Evolutionary conservation across 164 flowering plant species (phyloP), one percentile per base, ranked within the genome.

Genomic region (Paratinospora sagittata): DNA sequence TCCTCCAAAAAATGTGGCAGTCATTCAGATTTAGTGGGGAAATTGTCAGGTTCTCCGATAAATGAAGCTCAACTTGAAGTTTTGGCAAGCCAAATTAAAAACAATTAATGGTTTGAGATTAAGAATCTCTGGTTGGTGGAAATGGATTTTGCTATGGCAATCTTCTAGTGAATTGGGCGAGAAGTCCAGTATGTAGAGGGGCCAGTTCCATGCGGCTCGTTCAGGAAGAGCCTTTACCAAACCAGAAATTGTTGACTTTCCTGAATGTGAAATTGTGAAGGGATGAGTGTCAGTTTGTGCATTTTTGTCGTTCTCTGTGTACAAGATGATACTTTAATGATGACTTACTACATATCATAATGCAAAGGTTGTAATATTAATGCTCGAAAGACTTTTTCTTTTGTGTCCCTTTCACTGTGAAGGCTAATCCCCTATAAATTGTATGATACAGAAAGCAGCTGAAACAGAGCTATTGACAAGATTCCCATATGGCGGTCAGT

Each of bases 401-500:
- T 7, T n/a, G 52, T 66, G 60, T 37, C 16, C 16, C 30, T 23
- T 37, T 8, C 24, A 17, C 43, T 8, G 27, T 27, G 23, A 66
- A 17, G 0, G 49, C 26, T 57, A 7, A 67, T 68, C 19, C 17
- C 24, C 10, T 57, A 27, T 41, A 0, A 27, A 16, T 66, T 70
- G 0, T 68, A 49, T 69, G 63, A 60, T 82, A 77, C 84, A 95
- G 98, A 85, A 84, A 83, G 97, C 97, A 74, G 92, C 97, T 76
- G 98, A 95, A 73, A 87, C 92, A 1, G 97, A 95, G 83, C 76
- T 92, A 65, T 63, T 90, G 55, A 85, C 87, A 49, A 95, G 80
- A 80, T 95, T 87, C 64, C 92, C 98, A 58, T 95, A 95, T 82
- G 90, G 86, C 78, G 97, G 98, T 90, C 27, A 81, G 81, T 63